These are phyloP conservation scores for Globisporangium middletonii DNA, from an alignment of 352 stramenopile genomes.

Conservation along the genomic window DNA sequence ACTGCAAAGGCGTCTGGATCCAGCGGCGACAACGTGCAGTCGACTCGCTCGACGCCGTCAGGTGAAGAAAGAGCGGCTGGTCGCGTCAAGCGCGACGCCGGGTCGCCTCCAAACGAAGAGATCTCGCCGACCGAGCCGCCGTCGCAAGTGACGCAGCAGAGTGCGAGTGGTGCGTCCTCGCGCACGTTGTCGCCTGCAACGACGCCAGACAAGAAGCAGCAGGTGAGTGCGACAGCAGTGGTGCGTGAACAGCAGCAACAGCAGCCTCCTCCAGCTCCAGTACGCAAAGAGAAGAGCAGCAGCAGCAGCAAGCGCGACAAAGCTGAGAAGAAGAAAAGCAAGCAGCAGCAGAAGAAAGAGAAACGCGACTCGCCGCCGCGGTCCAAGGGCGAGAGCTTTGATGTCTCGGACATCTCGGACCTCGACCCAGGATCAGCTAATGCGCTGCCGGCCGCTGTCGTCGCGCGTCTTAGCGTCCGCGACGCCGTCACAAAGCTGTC, in stretches of 20 bases:
- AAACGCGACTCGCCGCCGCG: slow-evolving; percentile 39
- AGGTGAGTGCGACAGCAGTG: neutral
- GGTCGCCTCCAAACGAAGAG: slow-evolving; percentile 8
- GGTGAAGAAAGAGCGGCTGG: neutral
- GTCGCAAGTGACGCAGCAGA: neutral
- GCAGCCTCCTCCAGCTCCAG: neutral
- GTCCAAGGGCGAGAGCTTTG: slow-evolving; percentile 27
- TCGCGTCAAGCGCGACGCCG: neutral
- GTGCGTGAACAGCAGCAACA: neutral
- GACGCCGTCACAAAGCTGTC: neutral
- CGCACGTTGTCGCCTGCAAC: neutral
- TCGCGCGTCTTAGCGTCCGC: neutral
- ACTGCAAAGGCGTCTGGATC: neutral
- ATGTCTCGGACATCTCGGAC: slow-evolving; percentile 22
- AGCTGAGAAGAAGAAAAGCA: slow-evolving; percentile 35
- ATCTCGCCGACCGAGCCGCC: slow-evolving; percentile 11
- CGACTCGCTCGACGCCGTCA: neutral
- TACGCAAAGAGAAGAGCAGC: slow-evolving; percentile 38
- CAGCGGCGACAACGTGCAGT: neutral
- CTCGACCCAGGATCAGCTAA: slow-evolving; percentile 7
- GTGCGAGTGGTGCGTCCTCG: neutral
- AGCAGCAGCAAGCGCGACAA: slow-evolving; percentile 11
- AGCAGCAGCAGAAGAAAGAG: slow-evolving; percentile 44
- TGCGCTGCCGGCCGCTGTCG: neutral
- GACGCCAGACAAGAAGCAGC: slow-evolving; percentile 3